A percentile compares a stretch with the other conserved stretches of the same genome.
Conservation (phyloP, 345 rosid genomes). For the Aquilaria yunnanensis region DNA sequence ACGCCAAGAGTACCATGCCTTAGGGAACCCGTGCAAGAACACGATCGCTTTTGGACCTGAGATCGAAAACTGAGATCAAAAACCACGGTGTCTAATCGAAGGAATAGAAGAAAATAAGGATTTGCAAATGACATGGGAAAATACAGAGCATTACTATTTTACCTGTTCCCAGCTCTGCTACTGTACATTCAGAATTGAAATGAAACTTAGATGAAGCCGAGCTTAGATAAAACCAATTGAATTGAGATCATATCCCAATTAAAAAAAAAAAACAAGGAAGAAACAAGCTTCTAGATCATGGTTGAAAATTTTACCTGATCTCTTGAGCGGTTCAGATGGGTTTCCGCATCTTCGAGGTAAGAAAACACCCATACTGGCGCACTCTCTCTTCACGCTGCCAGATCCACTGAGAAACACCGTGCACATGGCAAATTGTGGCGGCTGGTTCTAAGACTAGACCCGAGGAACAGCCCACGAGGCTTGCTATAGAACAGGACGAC, state of each 20-base stretch:
- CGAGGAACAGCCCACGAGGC: constrained; percentile 3
- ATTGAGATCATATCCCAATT: too few relatives aligned
- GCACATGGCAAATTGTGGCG: too few relatives aligned
- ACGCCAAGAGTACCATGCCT: constrained; percentile 56
- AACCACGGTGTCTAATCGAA: too few relatives aligned
- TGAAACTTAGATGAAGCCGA: neutral
- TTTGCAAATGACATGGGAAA: too few relatives aligned
- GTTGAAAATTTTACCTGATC: constrained; percentile 33
- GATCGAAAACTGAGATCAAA: too few relatives aligned
- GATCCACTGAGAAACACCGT: too few relatives aligned
- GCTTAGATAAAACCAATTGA: neutral
- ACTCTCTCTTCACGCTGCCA: too few relatives aligned
- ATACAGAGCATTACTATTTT: neutral
- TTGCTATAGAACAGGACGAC: constrained; percentile 20
- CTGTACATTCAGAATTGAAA: neutral
- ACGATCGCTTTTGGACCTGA: too few relatives aligned
- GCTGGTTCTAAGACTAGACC: too few relatives aligned
- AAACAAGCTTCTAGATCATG: too few relatives aligned
- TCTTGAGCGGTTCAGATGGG: constrained; percentile 42
- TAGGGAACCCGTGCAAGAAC: constrained; percentile 24
- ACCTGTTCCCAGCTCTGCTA: constrained; percentile 14
- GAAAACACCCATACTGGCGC: constrained; percentile 48
- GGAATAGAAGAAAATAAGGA: too few relatives aligned
- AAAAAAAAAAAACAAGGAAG: too few relatives aligned
- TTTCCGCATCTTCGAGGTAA: constrained; percentile 53